A percentile compares a stretch with the other conserved stretches of the same genome.
Evolutionary conservation across 2,329 filamentous ascomycete genomes (phyloP).

Genomic region (Plenodomus tracheiphilus): DNA sequence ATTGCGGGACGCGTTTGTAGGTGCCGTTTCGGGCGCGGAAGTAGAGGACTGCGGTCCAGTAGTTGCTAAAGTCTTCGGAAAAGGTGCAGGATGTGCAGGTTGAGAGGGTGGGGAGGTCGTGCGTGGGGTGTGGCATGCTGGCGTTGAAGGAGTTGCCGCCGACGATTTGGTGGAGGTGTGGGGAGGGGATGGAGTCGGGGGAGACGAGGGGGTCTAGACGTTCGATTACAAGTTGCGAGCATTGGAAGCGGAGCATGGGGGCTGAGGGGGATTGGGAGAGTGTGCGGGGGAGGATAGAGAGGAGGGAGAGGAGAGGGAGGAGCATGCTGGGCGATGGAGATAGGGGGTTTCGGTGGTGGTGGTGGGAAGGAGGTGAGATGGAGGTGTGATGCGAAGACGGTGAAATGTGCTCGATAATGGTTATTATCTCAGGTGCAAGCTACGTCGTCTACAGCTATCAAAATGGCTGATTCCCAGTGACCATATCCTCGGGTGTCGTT

Average conservation of each 20-base stretch:
- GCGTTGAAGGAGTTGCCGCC: conserved; percentile 31
- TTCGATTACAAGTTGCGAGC: conserved; percentile 30
- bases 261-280: background rate
- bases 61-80: conserved; percentile 21
- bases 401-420: background rate
- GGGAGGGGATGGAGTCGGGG: conserved; percentile 21
- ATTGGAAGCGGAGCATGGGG: conserved; percentile 24
- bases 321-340: background rate
- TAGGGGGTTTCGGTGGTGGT: background rate
- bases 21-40: conserved; percentile 31
- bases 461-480: background rate
- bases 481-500: background rate
- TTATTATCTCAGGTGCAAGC: background rate
- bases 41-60: conserved; percentile 33
- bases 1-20: conserved; percentile 29
- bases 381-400: background rate
- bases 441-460: background rate
- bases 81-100: conserved; percentile 33
- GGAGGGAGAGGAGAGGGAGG: background rate
- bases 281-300: background rate
- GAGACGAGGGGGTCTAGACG: conserved; percentile 33
- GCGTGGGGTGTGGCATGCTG: conserved; percentile 16
- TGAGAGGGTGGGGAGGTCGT: conserved; percentile 20
- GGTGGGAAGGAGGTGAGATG: background rate
- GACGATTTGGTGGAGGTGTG: conserved; percentile 33